Conservation (phyloP, 106 monocot species). For the Agapanthus africanus region DNA sequence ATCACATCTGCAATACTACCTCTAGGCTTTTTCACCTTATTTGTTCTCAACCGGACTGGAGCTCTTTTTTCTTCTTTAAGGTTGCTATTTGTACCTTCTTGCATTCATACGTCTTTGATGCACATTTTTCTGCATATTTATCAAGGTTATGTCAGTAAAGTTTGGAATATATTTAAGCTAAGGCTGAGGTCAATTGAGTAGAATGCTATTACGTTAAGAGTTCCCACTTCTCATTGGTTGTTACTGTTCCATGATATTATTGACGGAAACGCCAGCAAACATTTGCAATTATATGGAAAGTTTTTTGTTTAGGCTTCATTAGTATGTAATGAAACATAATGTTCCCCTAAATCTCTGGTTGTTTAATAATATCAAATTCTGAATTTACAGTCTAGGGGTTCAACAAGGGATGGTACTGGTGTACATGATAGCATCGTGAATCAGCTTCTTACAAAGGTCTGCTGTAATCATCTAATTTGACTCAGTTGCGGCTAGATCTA, state of each 20-base stretch:
- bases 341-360: not conserved
- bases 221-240: not conserved
- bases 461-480: constrained; percentile 1
- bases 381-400: constrained; percentile 81
- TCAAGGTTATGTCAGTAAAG: not conserved
- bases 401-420: constrained; percentile 96
- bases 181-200: not conserved
- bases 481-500: constrained; percentile 5
- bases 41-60: no score
- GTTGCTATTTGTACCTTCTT: not conserved
- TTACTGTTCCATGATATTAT: not conserved
- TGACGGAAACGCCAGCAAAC: not conserved
- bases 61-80: not conserved
- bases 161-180: not conserved
- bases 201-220: not conserved
- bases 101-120: not conserved
- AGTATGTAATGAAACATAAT: not conserved
- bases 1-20: no score
- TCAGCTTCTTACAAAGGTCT: constrained; percentile 99
- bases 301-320: no score
- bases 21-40: no score
- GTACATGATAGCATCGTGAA: constrained; percentile 99
- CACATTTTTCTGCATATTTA: not conserved
- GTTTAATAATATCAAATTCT: not conserved
- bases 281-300: not conserved